A percentile compares a stretch with the other conserved stretches of the same genome.
phyloP scores from a whole-genome alignment of 495 filamentous ascomycete genomes.

The Bryoglossum gracile region DNA sequence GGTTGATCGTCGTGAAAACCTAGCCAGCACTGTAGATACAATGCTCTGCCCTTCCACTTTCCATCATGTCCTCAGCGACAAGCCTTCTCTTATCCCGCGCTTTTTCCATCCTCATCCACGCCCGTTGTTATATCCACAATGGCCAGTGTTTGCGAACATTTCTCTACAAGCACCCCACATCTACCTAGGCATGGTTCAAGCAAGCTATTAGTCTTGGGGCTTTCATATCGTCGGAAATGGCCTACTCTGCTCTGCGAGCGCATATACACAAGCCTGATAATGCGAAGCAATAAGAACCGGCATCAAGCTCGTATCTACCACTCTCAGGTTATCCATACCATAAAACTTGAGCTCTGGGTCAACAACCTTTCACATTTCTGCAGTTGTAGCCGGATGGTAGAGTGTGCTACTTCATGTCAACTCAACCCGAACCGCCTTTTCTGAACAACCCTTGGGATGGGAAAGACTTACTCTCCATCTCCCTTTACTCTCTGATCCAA shows the following conservation, averaged over 20 bases:
- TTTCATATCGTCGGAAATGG: no score
- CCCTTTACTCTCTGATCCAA: background rate
- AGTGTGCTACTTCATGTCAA: background rate
- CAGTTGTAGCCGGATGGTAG: background rate
- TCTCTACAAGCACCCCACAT: no score
- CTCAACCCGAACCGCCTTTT: no score
- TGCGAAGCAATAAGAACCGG: background rate
- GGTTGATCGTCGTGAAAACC: background rate
- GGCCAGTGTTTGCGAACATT: no score
- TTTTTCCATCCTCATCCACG: no score
- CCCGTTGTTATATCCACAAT: no score
- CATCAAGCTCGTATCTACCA: background rate
- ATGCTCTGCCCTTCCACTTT: slow-evolving; percentile 6
- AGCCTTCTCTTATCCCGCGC: no score
- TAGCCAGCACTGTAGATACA: slow-evolving; percentile 9
- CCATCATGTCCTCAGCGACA: background rate
- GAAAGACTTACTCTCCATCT: background rate
- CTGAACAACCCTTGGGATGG: no score
- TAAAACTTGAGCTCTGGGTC: background rate
- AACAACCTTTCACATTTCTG: background rate
- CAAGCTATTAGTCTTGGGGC: no score
- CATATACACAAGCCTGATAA: background rate
- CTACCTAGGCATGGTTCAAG: no score
- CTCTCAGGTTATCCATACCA: background rate
- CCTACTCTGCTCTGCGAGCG: background rate